Conservation (phyloP, 2,329 filamentous ascomycete species). For the Phyllosticta ampelicida region DNA sequence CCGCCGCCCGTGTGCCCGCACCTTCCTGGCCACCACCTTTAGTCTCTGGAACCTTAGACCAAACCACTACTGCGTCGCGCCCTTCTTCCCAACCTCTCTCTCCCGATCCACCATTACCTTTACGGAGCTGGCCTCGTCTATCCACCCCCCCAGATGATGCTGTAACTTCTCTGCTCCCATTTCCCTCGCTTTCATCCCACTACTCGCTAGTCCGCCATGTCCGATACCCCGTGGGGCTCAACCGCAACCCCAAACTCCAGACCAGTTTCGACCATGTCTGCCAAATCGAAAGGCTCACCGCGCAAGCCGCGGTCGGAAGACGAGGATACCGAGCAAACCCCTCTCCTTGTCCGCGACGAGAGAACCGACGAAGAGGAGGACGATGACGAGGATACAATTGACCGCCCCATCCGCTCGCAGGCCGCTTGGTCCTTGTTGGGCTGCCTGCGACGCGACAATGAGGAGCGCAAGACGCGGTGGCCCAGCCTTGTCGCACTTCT, state of each 20-base stretch:
- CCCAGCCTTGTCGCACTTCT: conserved; percentile 66
- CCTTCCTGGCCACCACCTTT: neutral
- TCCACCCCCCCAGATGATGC: neutral
- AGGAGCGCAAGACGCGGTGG: conserved; percentile 48
- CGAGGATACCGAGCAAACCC: conserved; percentile 27
- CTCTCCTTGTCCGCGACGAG: conserved; percentile 23
- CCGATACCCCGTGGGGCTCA: conserved; percentile 26
- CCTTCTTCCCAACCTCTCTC: neutral
- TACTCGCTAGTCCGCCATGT: conserved; percentile 16
- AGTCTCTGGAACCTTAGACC: neutral
- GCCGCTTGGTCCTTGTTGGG: conserved; percentile 27
- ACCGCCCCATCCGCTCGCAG: conserved; percentile 16
- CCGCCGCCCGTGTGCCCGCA: no score
- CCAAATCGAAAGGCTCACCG: conserved; percentile 24
- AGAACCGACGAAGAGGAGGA: conserved; percentile 15
- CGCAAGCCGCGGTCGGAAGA: conserved; percentile 3
- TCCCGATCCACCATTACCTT: neutral
- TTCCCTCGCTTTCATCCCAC: neutral
- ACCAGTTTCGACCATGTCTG: conserved; percentile 27
- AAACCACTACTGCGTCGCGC: neutral
- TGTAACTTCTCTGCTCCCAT: neutral
- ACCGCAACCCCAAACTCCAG: conserved; percentile 27
- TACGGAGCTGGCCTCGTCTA: neutral
- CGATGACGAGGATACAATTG: conserved; percentile 15
- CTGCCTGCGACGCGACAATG: conserved; percentile 20